phyloP scores from a whole-genome alignment of 805 yeast species.

The Clavispora vitiphila region DNA sequence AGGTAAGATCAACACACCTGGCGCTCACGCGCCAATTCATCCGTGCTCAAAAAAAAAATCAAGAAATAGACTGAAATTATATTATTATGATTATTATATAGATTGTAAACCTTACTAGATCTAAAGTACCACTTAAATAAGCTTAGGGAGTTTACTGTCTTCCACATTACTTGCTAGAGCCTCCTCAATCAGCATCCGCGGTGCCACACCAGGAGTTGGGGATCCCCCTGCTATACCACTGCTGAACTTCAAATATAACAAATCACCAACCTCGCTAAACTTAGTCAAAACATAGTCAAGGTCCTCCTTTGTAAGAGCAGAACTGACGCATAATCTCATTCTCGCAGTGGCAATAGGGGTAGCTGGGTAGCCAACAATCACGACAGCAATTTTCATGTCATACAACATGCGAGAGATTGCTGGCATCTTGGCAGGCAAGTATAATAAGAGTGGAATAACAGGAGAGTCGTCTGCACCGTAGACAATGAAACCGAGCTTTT shows the following conservation, averaged over 20 bases:
- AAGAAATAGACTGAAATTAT: background rate
- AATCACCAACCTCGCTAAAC: conserved; percentile 75
- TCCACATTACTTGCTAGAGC: conserved; percentile 67
- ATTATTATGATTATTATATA: background rate
- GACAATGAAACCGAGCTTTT: conserved; percentile 88
- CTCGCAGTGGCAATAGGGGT: conserved; percentile 88
- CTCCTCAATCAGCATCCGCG: conserved; percentile 76
- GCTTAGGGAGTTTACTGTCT: conserved; percentile 41
- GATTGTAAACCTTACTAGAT: background rate
- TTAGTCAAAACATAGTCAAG: conserved; percentile 72
- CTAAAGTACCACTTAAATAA: conserved; percentile 3
- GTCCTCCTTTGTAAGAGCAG: conserved; percentile 91
- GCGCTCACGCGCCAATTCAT: too few species aligned
- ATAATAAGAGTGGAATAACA: conserved; percentile 82
- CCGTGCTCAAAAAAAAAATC: too few species aligned
- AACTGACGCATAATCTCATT: conserved; percentile 86
- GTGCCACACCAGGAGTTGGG: conserved; percentile 47
- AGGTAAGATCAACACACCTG: background rate
- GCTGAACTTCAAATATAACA: conserved; percentile 66
- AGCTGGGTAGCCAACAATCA: conserved; percentile 96
- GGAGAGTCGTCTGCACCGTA: conserved; percentile 97
- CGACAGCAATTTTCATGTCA: conserved; percentile 82
- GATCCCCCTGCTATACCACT: conserved; percentile 76
- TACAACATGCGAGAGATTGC: conserved; percentile 81
- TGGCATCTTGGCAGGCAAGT: conserved; percentile 92